A percentile compares a stretch with the other conserved stretches of the same genome.
Evolutionary conservation across 331 rosid genomes (phyloP).

Genomic region (Malus hybrid): DNA sequence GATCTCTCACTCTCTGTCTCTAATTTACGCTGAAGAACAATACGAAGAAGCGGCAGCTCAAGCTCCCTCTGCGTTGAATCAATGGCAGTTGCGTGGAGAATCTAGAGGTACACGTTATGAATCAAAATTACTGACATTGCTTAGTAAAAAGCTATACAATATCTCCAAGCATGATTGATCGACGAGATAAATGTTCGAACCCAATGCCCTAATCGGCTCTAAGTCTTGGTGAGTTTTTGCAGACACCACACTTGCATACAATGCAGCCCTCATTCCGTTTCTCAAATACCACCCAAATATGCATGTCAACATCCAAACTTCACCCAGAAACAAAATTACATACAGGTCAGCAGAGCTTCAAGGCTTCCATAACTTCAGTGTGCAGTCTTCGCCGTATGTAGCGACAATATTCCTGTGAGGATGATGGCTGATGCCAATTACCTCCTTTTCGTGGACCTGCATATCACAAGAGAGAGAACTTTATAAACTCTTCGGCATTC

Average conservation of each 20-base stretch:
- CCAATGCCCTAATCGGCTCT: neutral
- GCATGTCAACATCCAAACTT: neutral
- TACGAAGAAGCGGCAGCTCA: no score
- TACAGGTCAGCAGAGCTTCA: conserved; percentile 20
- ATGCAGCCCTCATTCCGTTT: neutral
- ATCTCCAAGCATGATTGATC: neutral
- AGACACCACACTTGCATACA: neutral
- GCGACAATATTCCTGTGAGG: conserved; percentile 97
- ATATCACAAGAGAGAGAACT: neutral
- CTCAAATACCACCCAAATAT: neutral
- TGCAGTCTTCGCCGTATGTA: conserved; percentile 78
- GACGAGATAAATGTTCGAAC: neutral
- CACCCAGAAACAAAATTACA: neutral
- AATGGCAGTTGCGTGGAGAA: no score
- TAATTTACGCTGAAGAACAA: no score
- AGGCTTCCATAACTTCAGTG: conserved; percentile 96
- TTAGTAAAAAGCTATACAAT: neutral
- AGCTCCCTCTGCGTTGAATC: no score
- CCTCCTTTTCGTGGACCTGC: conserved; percentile 95
- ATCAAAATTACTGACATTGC: neutral
- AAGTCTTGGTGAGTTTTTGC: neutral
- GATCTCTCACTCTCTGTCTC: no score
- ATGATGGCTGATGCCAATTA: conserved; percentile 85
- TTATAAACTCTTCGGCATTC: neutral
- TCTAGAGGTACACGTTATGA: neutral